Percentiles rank a stretch among this genome's conserved stretches.
Evolutionary conservation across 1,284 basidiomycete genomes (phyloP).

Genomic region (Ustilago xerochloae): DNA sequence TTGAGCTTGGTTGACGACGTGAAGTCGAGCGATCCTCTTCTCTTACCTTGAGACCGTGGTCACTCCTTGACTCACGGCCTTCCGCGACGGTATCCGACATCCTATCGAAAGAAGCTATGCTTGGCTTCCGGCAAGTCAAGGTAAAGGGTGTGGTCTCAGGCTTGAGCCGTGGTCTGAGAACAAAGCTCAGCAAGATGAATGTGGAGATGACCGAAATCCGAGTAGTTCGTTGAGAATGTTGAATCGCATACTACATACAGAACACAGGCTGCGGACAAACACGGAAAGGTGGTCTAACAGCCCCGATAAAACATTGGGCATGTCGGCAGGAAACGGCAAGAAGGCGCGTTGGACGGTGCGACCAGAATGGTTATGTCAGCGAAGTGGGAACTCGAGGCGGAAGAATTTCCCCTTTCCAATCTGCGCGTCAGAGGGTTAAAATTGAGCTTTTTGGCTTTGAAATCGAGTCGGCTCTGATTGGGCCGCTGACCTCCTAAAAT

Average conservation of each 20-base stretch:
- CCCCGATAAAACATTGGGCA: not conserved
- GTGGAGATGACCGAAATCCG: conserved; percentile 3
- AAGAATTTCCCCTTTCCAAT: conserved; percentile 5
- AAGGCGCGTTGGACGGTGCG: conserved; percentile 2
- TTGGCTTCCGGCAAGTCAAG: not conserved
- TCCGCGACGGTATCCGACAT: conserved; percentile 13
- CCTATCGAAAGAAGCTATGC: not conserved
- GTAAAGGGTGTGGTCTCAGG: too few relatives aligned
- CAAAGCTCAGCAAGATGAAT: not conserved
- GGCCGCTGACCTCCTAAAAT: not conserved
- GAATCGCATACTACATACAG: not conserved
- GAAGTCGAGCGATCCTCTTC: not conserved
- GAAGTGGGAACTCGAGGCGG: not conserved
- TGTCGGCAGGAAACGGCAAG: conserved; percentile 31
- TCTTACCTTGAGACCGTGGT: not conserved
- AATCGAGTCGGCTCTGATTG: conserved; percentile 27
- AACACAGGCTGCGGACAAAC: not conserved
- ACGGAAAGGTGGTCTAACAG: conserved; percentile 11
- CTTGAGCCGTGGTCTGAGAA: not conserved
- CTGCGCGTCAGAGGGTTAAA: not conserved
- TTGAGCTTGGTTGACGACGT: conserved; percentile 9
- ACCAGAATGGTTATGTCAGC: conserved; percentile 36
- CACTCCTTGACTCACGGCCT: not conserved
- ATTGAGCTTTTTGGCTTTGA: conserved; percentile 16
- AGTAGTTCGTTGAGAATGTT: not conserved